Evolutionary conservation across 2,329 filamentous ascomycete species (phyloP).

Genomic region (Rachicladosporium sp.): DNA sequence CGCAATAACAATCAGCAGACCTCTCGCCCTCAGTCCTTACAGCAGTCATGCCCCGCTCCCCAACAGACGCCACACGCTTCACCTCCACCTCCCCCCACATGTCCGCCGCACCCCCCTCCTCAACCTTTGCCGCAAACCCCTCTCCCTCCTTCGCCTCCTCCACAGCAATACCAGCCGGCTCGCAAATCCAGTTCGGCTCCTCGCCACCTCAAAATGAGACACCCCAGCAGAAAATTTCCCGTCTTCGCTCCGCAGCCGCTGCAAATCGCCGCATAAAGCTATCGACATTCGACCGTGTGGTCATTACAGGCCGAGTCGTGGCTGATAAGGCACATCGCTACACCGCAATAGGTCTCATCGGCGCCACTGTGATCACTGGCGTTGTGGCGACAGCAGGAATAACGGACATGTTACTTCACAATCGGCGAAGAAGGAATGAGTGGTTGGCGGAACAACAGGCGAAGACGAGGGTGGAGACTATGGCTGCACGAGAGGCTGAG

Average conservation of each 20-base stretch:
- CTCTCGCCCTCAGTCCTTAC: too few relatives aligned
- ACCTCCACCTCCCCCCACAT: constrained; percentile 47
- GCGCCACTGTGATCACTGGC: constrained; percentile 47
- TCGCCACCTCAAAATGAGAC: constrained; percentile 35
- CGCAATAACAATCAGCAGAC: too few relatives aligned
- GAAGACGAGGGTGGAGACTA: constrained; percentile 30
- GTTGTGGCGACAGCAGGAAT: constrained; percentile 52
- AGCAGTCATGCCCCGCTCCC: constrained; percentile 47
- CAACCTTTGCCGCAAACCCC: background rate
- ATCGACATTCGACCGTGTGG: constrained; percentile 41
- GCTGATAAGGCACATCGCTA: constrained; percentile 50
- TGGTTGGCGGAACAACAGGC: constrained; percentile 45
- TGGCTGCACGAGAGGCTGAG: constrained; percentile 32
- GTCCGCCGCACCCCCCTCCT: too few relatives aligned
- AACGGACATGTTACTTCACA: constrained; percentile 55
- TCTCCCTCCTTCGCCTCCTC: constrained; percentile 6
- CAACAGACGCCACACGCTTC: constrained; percentile 70
- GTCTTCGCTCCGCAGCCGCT: constrained; percentile 37
- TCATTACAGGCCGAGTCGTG: constrained; percentile 41
- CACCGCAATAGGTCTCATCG: constrained; percentile 48
- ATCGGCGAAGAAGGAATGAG: constrained; percentile 50
- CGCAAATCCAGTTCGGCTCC: constrained; percentile 18
- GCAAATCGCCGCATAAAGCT: constrained; percentile 37
- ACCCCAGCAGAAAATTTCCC: constrained; percentile 41
- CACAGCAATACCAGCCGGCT: constrained; percentile 4